Base-by-base conservation (phyloP, 2,329 filamentous ascomycete species). In the Colletotrichum echinochloae region DNA sequence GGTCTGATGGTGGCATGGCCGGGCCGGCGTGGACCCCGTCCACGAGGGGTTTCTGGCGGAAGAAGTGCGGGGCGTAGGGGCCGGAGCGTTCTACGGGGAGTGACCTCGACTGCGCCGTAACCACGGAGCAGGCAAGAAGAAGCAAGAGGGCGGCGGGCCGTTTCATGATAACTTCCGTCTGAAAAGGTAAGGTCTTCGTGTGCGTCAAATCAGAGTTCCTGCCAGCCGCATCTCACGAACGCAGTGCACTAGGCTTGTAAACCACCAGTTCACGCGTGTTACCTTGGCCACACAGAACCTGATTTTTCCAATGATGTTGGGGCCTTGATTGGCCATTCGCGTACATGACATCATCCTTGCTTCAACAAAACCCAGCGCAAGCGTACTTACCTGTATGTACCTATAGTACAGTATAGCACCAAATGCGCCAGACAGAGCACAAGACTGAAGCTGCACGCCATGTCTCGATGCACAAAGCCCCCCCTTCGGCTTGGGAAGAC, bases 1-100 rank as follows among this genome's bases (percentile, higher is more conserved):
- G 74, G 73, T 67, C 65, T 68, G 67, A 66, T 4, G 62, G 62
- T 57, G 74, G 73, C 66, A 79, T 79, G 71, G 75, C 71, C 69
- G 76, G 78, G 56, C 69, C 65, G 74, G 61, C 72, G 73, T 56
- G 59, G 46, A 59, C 52, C 52, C 48, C 39, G 74, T 56, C 51
- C 60, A 56, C 49, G 51, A 70, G 49, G 55, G 72, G 70, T 62
- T 72, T 72, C 62, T 75, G 72, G 35, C 39, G 63, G 66, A 71
- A 56, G 57, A 65, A 51, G 66, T 57, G 62, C 35, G 61, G 66
- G 48, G 57, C 55, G 51, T 44, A 62, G 11, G 41, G 41, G n/a
- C 68, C 65, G 60, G 60, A 51, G 52, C 66, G 65, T 61, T 71
- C 65, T 37, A 71, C 60, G 33, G 69, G 60, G 26, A 70, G 51